phyloP scores from a whole-genome alignment of 805 yeast genomes.

The Cyberlindnera veronae region DNA sequence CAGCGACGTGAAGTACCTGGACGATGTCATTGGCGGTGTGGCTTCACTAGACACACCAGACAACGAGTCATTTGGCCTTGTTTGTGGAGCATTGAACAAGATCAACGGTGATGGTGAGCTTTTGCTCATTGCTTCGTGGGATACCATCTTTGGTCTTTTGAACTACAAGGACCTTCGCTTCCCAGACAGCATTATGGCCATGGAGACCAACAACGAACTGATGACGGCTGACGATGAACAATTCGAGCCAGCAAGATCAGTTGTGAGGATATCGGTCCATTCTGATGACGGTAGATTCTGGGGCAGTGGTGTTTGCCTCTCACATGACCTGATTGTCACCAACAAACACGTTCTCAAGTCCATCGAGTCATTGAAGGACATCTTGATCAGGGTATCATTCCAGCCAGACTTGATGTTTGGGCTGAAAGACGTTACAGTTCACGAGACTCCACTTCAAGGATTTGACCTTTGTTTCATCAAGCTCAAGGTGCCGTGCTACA shows the following conservation, averaged over 20 bases:
- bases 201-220: too few species aligned
- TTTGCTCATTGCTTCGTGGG: conserved; percentile 25
- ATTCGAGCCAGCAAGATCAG: conserved; percentile 19
- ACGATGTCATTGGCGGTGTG: conserved; percentile 27
- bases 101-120: conserved; percentile 30
- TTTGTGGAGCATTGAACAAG: conserved; percentile 23
- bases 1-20: conserved; percentile 26
- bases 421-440: conserved; percentile 13
- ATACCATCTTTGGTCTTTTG: conserved; percentile 17
- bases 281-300: conserved; percentile 22
- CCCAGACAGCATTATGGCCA: too few species aligned
- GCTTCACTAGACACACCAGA: conserved; percentile 13
- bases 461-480: conserved; percentile 27
- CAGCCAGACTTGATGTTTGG: conserved; percentile 4
- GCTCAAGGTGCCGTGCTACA: conserved; percentile 7
- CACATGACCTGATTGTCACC: conserved; percentile 20
- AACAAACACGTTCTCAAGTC: conserved; percentile 26
- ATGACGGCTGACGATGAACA: not conserved
- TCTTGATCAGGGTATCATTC: conserved; percentile 15
- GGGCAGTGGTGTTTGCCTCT: conserved; percentile 29
- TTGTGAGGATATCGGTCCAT: conserved; percentile 23
- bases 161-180: conserved; percentile 7
- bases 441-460: conserved; percentile 21
- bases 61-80: conserved; percentile 21
- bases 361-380: conserved; percentile 7